phyloP scores from a whole-genome alignment of 345 rosid genomes.

The Eutrema yunnanense region DNA sequence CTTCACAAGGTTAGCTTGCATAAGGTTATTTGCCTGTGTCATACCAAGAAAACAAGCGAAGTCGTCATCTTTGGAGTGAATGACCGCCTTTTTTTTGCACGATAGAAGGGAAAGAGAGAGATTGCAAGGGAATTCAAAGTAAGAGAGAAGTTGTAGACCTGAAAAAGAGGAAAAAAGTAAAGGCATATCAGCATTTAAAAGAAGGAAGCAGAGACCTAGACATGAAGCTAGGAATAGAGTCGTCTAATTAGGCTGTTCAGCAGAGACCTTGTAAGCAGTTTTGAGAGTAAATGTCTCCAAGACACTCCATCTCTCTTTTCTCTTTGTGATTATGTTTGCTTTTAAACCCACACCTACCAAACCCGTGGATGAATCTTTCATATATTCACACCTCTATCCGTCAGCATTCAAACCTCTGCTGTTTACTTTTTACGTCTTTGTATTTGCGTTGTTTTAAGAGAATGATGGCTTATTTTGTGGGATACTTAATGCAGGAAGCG shows the following conservation, averaged over 20 bases:
- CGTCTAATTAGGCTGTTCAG: conserved; percentile 21
- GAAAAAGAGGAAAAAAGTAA: conserved; percentile 1
- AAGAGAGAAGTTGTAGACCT: conserved; percentile 9
- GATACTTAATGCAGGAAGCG: conserved; percentile 18
- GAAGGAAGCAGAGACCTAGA: conserved; percentile 24
- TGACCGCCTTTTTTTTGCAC: conserved; percentile 11
- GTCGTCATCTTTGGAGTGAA: neutral
- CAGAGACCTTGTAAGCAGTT: conserved; percentile 11
- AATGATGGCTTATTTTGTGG: conserved; percentile 13
- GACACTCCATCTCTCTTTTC: neutral
- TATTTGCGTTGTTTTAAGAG: neutral
- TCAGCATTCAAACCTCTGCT: conserved; percentile 2
- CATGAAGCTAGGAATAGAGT: conserved; percentile 19
- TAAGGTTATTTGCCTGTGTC: conserved; percentile 2
- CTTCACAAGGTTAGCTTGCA: conserved; percentile 9
- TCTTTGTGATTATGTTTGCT: conserved; percentile 11
- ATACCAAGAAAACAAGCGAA: neutral
- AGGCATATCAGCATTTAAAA: conserved; percentile 15
- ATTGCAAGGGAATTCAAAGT: conserved; percentile 2
- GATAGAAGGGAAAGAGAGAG: conserved; percentile 10
- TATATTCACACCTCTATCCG: neutral
- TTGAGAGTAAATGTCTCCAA: conserved; percentile 18
- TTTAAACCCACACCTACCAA: conserved; percentile 24
- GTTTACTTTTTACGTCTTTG: neutral
- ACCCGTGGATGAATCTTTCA: conserved; percentile 10